Evolutionary conservation across 148 eudicot genomes (phyloP).

Genomic region (Rhododendron griersonianum): DNA sequence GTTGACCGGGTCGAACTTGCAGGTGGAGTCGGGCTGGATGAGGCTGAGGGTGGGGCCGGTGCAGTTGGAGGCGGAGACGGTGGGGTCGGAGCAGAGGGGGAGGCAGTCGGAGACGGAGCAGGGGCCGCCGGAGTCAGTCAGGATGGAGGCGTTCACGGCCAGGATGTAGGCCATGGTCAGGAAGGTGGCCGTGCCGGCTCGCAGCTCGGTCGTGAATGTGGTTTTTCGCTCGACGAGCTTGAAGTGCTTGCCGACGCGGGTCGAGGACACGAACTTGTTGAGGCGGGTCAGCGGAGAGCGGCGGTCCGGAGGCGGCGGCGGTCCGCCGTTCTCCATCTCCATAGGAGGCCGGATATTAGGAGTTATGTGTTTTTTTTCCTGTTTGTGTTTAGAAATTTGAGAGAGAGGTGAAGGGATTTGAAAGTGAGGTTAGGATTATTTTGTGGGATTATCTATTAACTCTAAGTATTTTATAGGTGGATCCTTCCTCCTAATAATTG

Average conservation of each 20-base stretch:
- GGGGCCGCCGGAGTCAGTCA: constrained; percentile 86
- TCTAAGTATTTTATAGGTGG: not conserved
- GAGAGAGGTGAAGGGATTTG: not conserved
- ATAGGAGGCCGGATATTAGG: constrained; percentile 3
- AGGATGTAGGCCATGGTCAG: constrained; percentile 97
- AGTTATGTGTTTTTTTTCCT: not conserved
- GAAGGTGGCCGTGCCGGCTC: constrained; percentile 95
- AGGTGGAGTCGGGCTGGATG: constrained; percentile 46
- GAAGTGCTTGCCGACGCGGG: constrained; percentile 54
- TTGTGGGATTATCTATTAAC: not conserved
- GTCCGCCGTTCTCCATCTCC: constrained; percentile 25
- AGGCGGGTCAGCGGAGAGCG: constrained; percentile 33
- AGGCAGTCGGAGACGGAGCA: constrained; percentile 79
- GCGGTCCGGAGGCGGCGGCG: not conserved
- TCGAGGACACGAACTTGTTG: constrained; percentile 41
- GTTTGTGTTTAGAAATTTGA: not conserved
- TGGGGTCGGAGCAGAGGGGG: constrained; percentile 62
- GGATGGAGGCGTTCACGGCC: constrained; percentile 91
- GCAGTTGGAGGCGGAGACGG: constrained; percentile 37
- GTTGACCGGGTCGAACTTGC: constrained; percentile 80
- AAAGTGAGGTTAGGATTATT: not conserved
- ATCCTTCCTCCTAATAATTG: not conserved
- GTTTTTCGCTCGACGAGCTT: constrained; percentile 63
- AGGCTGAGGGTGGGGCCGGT: constrained; percentile 28
- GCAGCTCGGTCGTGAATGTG: constrained; percentile 86